These are phyloP conservation scores for Spatholobus suberectus DNA, from an alignment of 306 rosid species.

Conservation along the genomic window DNA sequence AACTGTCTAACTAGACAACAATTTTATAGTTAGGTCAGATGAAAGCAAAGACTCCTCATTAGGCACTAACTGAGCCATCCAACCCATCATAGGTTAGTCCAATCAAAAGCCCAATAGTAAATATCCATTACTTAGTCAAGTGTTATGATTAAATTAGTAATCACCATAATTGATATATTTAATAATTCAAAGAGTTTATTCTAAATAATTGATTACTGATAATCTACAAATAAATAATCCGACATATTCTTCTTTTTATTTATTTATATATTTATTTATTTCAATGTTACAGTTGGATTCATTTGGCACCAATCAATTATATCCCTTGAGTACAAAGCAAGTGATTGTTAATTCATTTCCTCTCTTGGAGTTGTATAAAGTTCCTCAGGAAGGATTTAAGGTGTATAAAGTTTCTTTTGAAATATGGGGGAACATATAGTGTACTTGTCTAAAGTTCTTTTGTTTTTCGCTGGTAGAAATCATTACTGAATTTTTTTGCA, in stretches of 20 bases:
- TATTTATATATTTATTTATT: not conserved
- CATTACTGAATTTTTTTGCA: conserved; percentile 20
- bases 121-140: not conserved
- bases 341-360: not conserved
- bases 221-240: not conserved
- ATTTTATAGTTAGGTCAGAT: not conserved
- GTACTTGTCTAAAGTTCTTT: not conserved
- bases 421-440: not conserved
- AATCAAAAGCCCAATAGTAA: not conserved
- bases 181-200: not conserved
- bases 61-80: not conserved
- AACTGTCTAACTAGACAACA: not conserved
- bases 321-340: conserved; percentile 34
- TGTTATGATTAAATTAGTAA: not conserved
- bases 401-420: not conserved
- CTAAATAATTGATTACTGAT: not conserved
- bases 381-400: not conserved
- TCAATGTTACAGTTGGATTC: conserved; percentile 22
- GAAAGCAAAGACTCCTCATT: not conserved
- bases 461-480: not conserved
- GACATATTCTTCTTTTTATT: not conserved
- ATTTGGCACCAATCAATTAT: conserved; percentile 18
- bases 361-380: conserved; percentile 10
- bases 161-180: not conserved
- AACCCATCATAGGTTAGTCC: not conserved